These are phyloP conservation scores for Byssoonygena ceratinophila DNA, from an alignment of 2,329 filamentous ascomycete species.

Conservation along the genomic window DNA sequence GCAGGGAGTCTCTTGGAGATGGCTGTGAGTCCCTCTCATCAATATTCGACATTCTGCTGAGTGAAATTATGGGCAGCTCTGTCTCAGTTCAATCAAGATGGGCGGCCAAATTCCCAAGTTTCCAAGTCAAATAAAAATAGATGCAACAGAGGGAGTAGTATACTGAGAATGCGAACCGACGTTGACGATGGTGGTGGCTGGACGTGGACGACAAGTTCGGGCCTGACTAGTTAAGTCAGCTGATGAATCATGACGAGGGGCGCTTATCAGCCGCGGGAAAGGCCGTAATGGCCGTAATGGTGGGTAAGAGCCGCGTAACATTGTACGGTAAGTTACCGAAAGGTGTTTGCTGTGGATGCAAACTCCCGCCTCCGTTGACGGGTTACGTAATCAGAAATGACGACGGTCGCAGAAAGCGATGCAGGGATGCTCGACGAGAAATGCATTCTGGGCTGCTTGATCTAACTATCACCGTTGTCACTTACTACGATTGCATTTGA, in stretches of 20 bases:
- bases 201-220: too few species aligned
- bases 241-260: too few species aligned
- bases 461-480: background rate
- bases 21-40: conserved; percentile 21
- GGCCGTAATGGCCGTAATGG: too few species aligned
- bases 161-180: too few species aligned
- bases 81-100: too few species aligned
- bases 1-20: background rate
- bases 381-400: background rate
- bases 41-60: conserved; percentile 27
- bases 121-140: too few species aligned
- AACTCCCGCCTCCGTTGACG: background rate
- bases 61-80: background rate
- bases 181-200: too few species aligned
- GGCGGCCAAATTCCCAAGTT: too few species aligned
- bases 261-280: background rate
- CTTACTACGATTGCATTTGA: background rate
- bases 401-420: background rate
- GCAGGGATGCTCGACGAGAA: background rate
- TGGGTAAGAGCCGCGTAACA: too few species aligned
- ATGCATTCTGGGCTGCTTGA: background rate
- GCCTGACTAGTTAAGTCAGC: background rate
- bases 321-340: too few species aligned
- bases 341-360: background rate
- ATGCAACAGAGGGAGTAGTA: too few species aligned